Percentiles rank a stretch among this genome's conserved stretches.
Evolutionary conservation across 2,329 filamentous ascomycete species (phyloP).

Genomic region (Sarocladiaceae sp.): DNA sequence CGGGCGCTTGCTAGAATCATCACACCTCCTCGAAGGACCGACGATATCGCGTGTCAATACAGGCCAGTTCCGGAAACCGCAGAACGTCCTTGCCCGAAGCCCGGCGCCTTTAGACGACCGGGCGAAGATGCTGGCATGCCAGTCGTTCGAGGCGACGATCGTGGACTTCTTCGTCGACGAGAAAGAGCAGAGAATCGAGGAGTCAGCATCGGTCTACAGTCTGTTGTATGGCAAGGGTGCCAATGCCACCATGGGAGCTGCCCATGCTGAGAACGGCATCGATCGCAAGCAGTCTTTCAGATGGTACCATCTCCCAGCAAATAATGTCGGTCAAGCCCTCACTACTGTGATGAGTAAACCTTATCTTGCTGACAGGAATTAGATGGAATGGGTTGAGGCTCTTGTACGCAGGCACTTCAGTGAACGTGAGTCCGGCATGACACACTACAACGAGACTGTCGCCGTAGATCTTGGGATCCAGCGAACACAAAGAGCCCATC

Average conservation of each 20-base stretch:
- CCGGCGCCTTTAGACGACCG: slow-evolving; percentile 3
- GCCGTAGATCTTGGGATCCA: slow-evolving; percentile 8
- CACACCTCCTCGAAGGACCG: background rate
- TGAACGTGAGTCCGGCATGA: slow-evolving; percentile 2
- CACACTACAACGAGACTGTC: slow-evolving; percentile 3
- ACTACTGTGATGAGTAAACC: background rate
- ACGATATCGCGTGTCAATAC: background rate
- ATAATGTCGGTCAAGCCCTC: slow-evolving; percentile 7
- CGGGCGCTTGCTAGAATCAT: background rate
- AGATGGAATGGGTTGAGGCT: slow-evolving; percentile 12
- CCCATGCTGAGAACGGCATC: background rate
- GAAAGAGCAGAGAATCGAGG: slow-evolving; percentile 9
- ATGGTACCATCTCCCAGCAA: slow-evolving; percentile 11
- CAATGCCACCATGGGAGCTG: slow-evolving; percentile 5
- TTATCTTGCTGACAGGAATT: background rate
- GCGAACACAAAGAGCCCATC: slow-evolving; percentile 22
- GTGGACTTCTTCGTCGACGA: slow-evolving; percentile 10
- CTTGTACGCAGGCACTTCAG: slow-evolving; percentile 9
- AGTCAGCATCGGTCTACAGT: slow-evolving; percentile 7
- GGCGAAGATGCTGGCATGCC: slow-evolving; percentile 11
- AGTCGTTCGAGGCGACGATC: slow-evolving; percentile 10
- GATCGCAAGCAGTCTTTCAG: slow-evolving; percentile 6
- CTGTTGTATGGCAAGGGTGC: slow-evolving; percentile 9
- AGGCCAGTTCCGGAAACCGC: background rate
- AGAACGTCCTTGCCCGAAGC: background rate